phyloP scores from a whole-genome alignment of 306 rosid species.

The Rosa multiflora region DNA sequence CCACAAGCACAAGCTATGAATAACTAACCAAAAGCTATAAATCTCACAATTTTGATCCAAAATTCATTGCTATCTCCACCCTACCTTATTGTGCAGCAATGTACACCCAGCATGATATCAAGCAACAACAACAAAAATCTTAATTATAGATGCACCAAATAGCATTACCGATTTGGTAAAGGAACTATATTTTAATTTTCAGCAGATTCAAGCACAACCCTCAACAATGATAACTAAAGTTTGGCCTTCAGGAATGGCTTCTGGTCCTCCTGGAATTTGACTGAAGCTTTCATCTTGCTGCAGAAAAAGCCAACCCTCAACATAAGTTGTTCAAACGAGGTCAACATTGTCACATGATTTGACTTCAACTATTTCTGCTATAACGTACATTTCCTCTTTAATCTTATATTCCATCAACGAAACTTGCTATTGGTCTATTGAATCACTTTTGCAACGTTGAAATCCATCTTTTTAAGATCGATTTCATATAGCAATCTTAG shows the following conservation, averaged over 20 bases:
- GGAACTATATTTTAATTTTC: background rate
- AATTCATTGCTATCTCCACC: constrained; percentile 2
- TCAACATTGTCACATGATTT: too few relatives aligned
- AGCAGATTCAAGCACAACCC: constrained; percentile 16
- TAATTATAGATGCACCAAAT: background rate
- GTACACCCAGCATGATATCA: background rate
- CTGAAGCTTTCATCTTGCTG: constrained; percentile 66
- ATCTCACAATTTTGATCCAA: background rate
- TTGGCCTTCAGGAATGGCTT: constrained; percentile 73
- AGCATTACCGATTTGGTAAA: background rate
- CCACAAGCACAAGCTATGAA: background rate
- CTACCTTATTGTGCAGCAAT: background rate
- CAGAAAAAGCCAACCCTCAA: constrained; percentile 9
- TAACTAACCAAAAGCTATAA: background rate
- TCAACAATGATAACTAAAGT: background rate
- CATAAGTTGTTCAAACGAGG: background rate
- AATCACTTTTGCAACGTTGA: background rate
- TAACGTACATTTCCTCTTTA: too few relatives aligned
- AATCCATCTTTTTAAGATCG: background rate
- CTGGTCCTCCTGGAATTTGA: constrained; percentile 81
- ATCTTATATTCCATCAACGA: background rate
- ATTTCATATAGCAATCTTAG: background rate
- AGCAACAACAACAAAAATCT: background rate
- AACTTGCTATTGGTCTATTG: background rate
- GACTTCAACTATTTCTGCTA: too few relatives aligned